Evolutionary conservation across 169 alveolate genomes (phyloP).

Genomic region (Hepatocystis sp.): DNA sequence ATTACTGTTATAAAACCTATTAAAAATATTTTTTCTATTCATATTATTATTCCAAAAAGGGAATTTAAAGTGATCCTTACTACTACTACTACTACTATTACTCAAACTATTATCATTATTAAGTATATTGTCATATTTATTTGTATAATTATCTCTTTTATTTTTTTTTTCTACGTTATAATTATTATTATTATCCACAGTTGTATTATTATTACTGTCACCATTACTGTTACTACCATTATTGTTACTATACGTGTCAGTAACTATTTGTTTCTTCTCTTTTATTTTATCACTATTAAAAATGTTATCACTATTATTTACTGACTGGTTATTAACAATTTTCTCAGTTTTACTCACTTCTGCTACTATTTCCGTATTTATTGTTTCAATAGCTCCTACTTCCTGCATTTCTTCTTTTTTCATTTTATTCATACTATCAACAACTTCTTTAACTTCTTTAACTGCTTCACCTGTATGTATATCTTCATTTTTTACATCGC

Average conservation of each 20-base stretch:
- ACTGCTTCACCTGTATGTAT: neutral
- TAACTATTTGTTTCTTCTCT: no score
- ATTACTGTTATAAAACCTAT: no score
- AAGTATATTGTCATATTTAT: neutral
- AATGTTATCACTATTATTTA: no score
- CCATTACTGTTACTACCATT: neutral
- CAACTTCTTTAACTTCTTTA: neutral
- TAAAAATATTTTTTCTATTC: no score
- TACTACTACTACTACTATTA: no score
- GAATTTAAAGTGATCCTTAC: no score
- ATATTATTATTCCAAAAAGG: no score
- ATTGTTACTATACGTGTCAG: neutral
- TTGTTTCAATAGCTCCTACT: neutral
- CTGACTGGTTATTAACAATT: neutral
- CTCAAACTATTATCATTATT: slow-evolving; percentile 3
- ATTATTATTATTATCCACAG: no score
- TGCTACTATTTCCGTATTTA: neutral
- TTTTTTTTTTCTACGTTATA: slow-evolving; percentile 23
- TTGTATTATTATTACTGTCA: neutral
- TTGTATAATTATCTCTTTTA: slow-evolving; percentile 3
- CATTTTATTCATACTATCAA: slow-evolving; percentile 2
- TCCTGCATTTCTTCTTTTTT: slow-evolving; percentile 5
- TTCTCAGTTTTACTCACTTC: neutral
- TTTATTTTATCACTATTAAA: neutral
- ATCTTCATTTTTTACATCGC: neutral